A percentile compares a stretch with the other conserved stretches of the same genome.
Conservation (phyloP, 768 basidiomycete genomes). For the Lactifluus pinguis region DNA sequence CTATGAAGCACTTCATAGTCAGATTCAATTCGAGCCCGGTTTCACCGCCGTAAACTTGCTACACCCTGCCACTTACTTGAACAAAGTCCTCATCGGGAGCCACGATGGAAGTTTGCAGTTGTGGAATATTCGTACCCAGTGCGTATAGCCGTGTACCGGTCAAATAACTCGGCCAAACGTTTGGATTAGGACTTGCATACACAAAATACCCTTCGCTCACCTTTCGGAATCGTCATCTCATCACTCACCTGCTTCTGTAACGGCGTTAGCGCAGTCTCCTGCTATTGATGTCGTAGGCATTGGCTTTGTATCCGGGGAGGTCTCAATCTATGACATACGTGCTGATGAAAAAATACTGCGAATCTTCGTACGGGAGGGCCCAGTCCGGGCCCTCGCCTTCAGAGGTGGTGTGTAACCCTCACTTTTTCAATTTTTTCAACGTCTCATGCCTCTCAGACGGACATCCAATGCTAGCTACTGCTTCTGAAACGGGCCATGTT, state of each 20-base stretch:
- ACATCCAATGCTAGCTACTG: constrained; percentile 80
- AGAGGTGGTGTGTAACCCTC: constrained; percentile 53
- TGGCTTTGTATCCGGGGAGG: constrained; percentile 79
- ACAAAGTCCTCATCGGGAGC: constrained; percentile 86
- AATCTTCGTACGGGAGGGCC: constrained; percentile 86
- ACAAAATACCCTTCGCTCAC: constrained; percentile 55
- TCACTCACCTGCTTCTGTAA: constrained; percentile 44
- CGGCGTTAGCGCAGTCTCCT: constrained; percentile 79
- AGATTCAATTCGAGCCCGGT: constrained; percentile 68
- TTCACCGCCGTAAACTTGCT: constrained; percentile 83
- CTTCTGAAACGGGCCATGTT: constrained; percentile 79
- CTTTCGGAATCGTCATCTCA: constrained; percentile 36
- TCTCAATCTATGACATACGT: constrained; percentile 84
- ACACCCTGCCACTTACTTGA: constrained; percentile 94
- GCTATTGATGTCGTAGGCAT: constrained; percentile 96
- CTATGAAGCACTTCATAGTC: constrained; percentile 32
- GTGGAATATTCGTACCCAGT: constrained; percentile 91
- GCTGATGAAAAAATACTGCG: constrained; percentile 83
- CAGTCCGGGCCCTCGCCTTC: constrained; percentile 70
- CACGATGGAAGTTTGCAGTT: constrained; percentile 75
- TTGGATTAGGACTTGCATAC: constrained; percentile 60
- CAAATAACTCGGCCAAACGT: background rate
- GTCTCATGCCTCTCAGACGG: constrained; percentile 46
- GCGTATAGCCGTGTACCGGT: constrained; percentile 23
- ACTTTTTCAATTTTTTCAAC: background rate